A percentile compares a stretch with the other conserved stretches of the same genome.
Conservation (phyloP, 1,284 basidiomycete genomes). For the Tilletia caries region DNA sequence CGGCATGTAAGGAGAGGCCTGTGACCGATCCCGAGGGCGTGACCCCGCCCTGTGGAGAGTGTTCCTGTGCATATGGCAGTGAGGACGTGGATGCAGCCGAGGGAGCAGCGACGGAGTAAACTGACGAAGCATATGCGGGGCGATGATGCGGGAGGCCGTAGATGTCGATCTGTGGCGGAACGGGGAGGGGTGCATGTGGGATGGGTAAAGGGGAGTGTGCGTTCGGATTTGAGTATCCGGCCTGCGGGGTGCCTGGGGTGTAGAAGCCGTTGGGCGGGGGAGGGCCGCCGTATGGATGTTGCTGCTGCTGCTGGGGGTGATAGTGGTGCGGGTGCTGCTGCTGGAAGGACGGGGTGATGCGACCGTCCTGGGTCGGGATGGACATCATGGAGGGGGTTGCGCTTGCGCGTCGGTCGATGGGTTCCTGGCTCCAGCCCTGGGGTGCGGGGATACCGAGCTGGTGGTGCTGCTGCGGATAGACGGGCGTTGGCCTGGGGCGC, state of each 20-base stretch:
- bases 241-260: constrained; percentile 7
- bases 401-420: constrained; percentile 23
- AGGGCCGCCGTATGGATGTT: constrained; percentile 14
- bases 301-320: too few relatives aligned
- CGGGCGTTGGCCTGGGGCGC: constrained; percentile 6
- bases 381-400: constrained; percentile 20
- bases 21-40: not conserved
- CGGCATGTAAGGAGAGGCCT: not conserved
- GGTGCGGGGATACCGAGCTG: not conserved
- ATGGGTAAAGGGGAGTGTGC: constrained; percentile 19
- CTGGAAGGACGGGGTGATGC: constrained; percentile 1
- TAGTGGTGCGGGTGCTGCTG: not conserved
- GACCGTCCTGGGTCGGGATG: constrained; percentile 18
- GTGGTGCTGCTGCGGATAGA: not conserved
- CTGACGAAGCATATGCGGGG: not conserved
- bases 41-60: not conserved
- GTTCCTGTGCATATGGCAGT: not conserved
- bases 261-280: constrained; percentile 9
- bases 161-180: not conserved
- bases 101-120: not conserved
- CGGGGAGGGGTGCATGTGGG: not conserved
- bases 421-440: constrained; percentile 5
- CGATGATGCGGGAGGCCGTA: not conserved
- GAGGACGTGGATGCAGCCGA: not conserved
- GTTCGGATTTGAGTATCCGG: constrained; percentile 27